Conservation (phyloP, 164 flowering plant genomes). For the Piper longum region DNA sequence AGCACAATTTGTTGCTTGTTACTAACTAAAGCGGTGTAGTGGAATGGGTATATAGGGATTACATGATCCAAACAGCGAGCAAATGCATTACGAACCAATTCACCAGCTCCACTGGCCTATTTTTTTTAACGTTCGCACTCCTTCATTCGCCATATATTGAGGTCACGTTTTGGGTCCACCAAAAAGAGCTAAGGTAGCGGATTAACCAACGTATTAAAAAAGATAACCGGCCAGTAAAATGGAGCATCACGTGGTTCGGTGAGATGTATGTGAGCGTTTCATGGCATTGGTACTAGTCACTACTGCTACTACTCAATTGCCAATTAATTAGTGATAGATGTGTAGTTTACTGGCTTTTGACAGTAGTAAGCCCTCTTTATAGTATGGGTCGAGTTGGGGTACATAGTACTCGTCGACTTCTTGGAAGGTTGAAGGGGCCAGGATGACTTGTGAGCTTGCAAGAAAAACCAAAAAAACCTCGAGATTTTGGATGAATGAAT, state of each 20-base stretch:
- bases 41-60: not conserved
- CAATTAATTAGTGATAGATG: too few relatives aligned
- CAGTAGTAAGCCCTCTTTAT: too few relatives aligned
- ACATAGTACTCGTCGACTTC: not conserved
- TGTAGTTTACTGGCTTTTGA: not conserved
- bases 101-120: not conserved
- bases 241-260: not conserved
- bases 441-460: not conserved
- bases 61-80: not conserved
- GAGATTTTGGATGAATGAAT: not conserved
- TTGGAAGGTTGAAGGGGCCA: not conserved
- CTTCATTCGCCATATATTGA: not conserved
- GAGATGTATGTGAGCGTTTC: not conserved
- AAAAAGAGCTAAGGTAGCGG: not conserved
- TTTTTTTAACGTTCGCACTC: too few relatives aligned
- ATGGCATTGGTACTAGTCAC: not conserved
- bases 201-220: not conserved
- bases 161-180: not conserved
- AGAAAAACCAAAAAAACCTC: not conserved
- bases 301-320: not conserved
- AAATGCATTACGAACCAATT: not conserved
- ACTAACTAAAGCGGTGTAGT: slow-evolving; percentile 3
- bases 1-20: slow-evolving; percentile 2
- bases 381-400: not conserved
- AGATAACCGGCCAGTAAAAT: not conserved